phyloP scores from a whole-genome alignment of 2,329 filamentous ascomycete genomes.

The Lecanicillium sp. region DNA sequence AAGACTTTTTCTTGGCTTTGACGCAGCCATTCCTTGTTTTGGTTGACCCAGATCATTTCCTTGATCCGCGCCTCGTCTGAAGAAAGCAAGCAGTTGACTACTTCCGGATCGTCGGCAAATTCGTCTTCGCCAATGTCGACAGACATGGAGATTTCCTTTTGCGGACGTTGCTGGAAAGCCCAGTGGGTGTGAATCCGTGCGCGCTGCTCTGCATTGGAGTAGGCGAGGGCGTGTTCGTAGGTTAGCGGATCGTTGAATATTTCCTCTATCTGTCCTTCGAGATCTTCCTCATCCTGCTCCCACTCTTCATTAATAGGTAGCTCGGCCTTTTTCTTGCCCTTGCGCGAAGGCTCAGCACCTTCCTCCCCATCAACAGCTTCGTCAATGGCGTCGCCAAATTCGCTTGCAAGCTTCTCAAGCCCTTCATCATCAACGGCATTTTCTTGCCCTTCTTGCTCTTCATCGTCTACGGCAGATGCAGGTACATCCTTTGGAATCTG shows the following conservation, averaged over 20 bases:
- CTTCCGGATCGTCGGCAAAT: constrained; percentile 84
- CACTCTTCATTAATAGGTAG: constrained; percentile 54
- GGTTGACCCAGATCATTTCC: constrained; percentile 87
- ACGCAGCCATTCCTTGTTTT: constrained; percentile 90
- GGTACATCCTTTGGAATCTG: constrained; percentile 26
- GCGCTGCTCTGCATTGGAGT: constrained; percentile 49
- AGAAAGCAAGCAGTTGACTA: constrained; percentile 67
- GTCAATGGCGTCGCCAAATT: constrained; percentile 34
- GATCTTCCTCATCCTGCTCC: constrained; percentile 52
- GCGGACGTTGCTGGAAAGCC: constrained; percentile 39
- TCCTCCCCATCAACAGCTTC: constrained; percentile 17
- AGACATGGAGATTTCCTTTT: constrained; percentile 45
- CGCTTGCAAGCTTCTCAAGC: constrained; percentile 32
- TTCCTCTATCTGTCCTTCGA: constrained; percentile 63
- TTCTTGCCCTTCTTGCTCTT: constrained; percentile 11
- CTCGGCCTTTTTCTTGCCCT: constrained; percentile 27
- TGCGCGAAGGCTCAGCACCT: constrained; percentile 12
- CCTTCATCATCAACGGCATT: constrained; percentile 15
- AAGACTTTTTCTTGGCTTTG: constrained; percentile 78
- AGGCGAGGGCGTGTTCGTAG: constrained; percentile 45
- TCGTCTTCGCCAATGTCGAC: constrained; percentile 68
- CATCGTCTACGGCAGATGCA: constrained; percentile 6
- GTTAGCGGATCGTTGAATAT: constrained; percentile 57
- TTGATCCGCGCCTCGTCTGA: constrained; percentile 72
- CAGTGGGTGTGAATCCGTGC: constrained; percentile 45